A percentile compares a stretch with the other conserved stretches of the same genome.
Conservation (phyloP, 768 basidiomycete species). For the Naganishia vaughanmartiniae region DNA sequence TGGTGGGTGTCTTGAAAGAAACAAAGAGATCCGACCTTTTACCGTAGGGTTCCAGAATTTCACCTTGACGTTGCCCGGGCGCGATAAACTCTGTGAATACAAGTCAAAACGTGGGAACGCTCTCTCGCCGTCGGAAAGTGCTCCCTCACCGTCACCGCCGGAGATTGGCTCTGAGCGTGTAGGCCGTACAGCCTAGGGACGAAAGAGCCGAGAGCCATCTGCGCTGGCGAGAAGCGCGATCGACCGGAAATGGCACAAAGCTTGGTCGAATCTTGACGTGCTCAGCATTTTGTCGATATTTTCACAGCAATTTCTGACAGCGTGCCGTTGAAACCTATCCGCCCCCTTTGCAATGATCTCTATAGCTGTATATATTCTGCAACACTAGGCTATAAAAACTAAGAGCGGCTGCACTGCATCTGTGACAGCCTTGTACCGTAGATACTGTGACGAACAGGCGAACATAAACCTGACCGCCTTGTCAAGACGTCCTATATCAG, state of each 20-base stretch:
- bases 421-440: too few relatives aligned
- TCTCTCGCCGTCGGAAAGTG: slow-evolving; percentile 14
- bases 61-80: neutral
- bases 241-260: neutral
- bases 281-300: too few relatives aligned
- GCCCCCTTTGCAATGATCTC: too few relatives aligned
- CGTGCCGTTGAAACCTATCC: too few relatives aligned
- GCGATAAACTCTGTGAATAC: neutral
- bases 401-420: too few relatives aligned
- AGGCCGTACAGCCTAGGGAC: neutral
- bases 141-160: slow-evolving; percentile 8
- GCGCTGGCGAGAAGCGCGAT: neutral
- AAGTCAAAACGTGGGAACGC: slow-evolving; percentile 12
- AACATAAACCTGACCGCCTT: too few relatives aligned
- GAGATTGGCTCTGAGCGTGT: neutral
- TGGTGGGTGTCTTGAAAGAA: slow-evolving; percentile 25
- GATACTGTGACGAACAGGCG: too few relatives aligned
- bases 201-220: neutral
- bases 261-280: too few relatives aligned
- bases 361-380: too few relatives aligned
- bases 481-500: too few relatives aligned
- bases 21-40: slow-evolving; percentile 24
- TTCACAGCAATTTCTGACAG: too few relatives aligned
- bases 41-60: neutral
- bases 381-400: too few relatives aligned